Conservation (phyloP, 176 grass and related monocot genomes). For the Poa pratensis region DNA sequence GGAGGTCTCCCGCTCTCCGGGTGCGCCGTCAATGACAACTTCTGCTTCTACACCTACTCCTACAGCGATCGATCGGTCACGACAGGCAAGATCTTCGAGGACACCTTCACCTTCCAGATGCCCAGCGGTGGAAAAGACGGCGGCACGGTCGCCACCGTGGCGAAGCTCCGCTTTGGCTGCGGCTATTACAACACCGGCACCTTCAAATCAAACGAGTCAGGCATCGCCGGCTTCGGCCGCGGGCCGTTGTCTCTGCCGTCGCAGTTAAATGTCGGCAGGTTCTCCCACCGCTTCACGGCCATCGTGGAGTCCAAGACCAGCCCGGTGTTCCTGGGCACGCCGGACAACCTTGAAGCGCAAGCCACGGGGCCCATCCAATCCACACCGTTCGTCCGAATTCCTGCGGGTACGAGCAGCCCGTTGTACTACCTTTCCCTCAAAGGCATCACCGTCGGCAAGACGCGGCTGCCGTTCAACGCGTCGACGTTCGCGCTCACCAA, state of each 20-base stretch:
- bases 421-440: constrained; percentile 29
- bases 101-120: constrained; percentile 58
- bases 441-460: constrained; percentile 58
- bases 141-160: background rate
- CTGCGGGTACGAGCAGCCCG: too few relatives aligned
- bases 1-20: background rate
- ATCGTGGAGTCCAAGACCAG: constrained; percentile 41
- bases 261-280: constrained; percentile 59
- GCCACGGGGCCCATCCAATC: constrained; percentile 37
- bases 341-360: constrained; percentile 26
- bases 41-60: constrained; percentile 45
- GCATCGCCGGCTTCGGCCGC: constrained; percentile 66
- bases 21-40: background rate
- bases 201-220: constrained; percentile 40
- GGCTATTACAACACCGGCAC: constrained; percentile 36
- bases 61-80: constrained; percentile 51
- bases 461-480: constrained; percentile 40
- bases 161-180: constrained; percentile 55
- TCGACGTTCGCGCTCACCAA: constrained; percentile 44
- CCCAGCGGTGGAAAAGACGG: background rate
- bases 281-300: constrained; percentile 75
- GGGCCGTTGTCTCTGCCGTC: constrained; percentile 63
- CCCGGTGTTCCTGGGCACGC: constrained; percentile 57
- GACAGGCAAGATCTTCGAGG: constrained; percentile 40
- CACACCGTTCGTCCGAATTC: constrained; percentile 37